phyloP scores from a whole-genome alignment of 73 alveolate species.

The Paramecium sonneborni region DNA sequence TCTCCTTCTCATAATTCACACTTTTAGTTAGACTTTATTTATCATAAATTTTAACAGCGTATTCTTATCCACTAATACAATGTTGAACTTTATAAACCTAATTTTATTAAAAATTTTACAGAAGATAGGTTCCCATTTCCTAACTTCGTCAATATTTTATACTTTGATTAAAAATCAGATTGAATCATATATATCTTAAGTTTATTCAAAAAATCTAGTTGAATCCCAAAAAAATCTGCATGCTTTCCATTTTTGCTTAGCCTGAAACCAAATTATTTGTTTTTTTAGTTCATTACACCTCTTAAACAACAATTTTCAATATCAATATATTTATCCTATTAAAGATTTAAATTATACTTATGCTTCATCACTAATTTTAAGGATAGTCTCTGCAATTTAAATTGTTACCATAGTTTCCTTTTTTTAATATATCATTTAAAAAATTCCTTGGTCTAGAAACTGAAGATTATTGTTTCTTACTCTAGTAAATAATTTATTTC shows the following conservation, averaged over 20 bases:
- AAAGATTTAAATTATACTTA: not conserved
- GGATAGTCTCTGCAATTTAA: not conserved
- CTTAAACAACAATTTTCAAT: not conserved
- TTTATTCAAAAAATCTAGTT: not conserved
- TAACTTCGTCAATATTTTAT: not conserved
- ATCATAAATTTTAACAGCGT: not conserved
- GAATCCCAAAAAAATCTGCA: not conserved
- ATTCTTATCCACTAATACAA: not conserved
- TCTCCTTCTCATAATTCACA: not conserved
- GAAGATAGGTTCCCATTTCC: not conserved
- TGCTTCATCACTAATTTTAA: not conserved
- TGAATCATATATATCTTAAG: not conserved
- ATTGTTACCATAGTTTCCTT: not conserved
- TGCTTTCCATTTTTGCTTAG: not conserved
- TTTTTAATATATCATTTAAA: not conserved
- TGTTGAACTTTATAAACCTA: not conserved
- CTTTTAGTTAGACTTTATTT: not conserved
- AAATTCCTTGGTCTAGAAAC: not conserved
- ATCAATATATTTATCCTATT: not conserved
- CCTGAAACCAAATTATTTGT: not conserved
- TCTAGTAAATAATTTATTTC: not conserved
- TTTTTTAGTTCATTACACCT: not conserved
- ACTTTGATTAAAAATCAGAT: conserved; percentile 5
- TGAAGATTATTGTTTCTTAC: not conserved
- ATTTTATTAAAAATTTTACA: not conserved